phyloP scores from a whole-genome alignment of 2,329 filamentous ascomycete species.

The Byssoonygena ceratinophila region DNA sequence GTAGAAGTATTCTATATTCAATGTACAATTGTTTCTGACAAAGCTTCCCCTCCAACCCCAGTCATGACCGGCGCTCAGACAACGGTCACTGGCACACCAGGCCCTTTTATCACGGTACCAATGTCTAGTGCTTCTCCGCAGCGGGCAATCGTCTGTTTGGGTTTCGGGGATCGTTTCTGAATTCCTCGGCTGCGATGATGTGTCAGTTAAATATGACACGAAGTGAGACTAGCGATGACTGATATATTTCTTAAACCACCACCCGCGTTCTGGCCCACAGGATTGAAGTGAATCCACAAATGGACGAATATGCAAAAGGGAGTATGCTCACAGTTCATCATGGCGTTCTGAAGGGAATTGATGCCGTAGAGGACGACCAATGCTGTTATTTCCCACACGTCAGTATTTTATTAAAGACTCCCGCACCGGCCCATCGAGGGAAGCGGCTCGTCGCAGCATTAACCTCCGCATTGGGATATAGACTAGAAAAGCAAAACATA shows the following conservation, averaged over 20 bases:
- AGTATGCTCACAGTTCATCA: conserved; percentile 60
- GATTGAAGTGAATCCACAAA: too few species aligned
- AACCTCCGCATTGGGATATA: background rate
- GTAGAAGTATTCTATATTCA: conserved; percentile 17
- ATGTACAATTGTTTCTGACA: conserved; percentile 15
- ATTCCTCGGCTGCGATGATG: conserved; percentile 86
- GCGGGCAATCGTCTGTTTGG: conserved; percentile 33
- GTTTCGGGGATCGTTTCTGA: conserved; percentile 94
- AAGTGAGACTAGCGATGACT: too few species aligned
- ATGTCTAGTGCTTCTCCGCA: conserved; percentile 26
- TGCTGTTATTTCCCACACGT: conserved; percentile 36
- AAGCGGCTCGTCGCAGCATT: background rate
- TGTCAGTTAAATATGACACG: conserved; percentile 27
- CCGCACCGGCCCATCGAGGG: background rate
- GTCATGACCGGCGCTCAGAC: background rate
- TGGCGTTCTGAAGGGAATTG: conserved; percentile 67
- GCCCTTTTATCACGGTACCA: background rate
- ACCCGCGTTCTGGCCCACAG: too few species aligned
- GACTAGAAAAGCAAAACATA: conserved; percentile 42
- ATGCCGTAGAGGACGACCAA: conserved; percentile 80
- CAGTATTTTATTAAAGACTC: background rate
- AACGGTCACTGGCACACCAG: background rate
- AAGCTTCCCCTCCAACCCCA: background rate
- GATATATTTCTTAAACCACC: too few species aligned
- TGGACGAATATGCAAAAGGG: too few species aligned